Base-by-base conservation (phyloP, 768 basidiomycete species). In the Gelatoporia subvermispora region DNA sequence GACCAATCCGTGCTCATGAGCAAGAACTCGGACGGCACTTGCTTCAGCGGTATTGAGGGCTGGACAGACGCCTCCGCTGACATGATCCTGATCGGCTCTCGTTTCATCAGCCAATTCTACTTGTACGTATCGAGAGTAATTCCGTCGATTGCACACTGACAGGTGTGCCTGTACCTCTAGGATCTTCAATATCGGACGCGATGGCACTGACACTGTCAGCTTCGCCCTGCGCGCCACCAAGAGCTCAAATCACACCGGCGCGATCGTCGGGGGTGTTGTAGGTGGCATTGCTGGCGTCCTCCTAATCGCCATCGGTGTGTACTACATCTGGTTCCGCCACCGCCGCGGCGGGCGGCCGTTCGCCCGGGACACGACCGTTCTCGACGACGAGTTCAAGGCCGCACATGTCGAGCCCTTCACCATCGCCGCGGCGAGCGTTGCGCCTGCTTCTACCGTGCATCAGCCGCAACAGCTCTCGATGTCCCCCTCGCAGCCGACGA, bases 211-310 rank as follows among this genome's bases (percentile, higher is more conserved):
- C 16, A 41, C 53, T 13, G 47, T 64, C 45, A 59, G 61, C 31
- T 60, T 64, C 44, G 61, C 62, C 18, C 51, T 54, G 9, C 52
- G 56, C 35, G 35, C 53, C 8, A 41, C 50, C 43, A 49, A 53
- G 35, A 38, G 25, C 11, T 49, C 54, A n/a, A 52, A 52, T 31
- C 48, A 58, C 53, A 53, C 55, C 38, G 65, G 63, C 44, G 59
- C 64, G 9, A 63, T 66, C 47, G 56, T 65, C 41, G 64, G 65
- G 36, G 62, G 64, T 36, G 53, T 55, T 2, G 55, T 66, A 20
- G 62, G 64, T 35, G 64, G 65, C 46, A 57, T 64, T 38, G 58
- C 48, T 11, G 59, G 55, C 39, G 55, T 65, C 44, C 42, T 57
- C 41, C 34, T 58, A 45, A 11, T 66, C 51, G 60, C 45, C 34